Base-by-base conservation (phyloP, 306 rosid species). In the Carpinus fangiana region DNA sequence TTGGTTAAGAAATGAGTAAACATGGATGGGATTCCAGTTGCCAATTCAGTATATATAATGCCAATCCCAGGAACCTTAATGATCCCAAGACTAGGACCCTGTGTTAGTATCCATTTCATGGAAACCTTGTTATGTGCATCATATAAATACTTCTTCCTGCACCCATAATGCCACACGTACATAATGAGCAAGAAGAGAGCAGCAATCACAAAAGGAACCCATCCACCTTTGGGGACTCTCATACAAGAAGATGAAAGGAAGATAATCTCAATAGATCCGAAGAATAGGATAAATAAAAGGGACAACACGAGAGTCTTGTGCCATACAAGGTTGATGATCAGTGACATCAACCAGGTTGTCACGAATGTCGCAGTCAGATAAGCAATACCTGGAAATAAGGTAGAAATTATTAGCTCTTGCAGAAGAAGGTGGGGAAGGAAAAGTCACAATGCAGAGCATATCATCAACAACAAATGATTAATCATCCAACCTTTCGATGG, bases 21-120 rank as follows among this genome's bases (percentile, higher is more conserved):
- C 82, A 91, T 87, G 53, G 92, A 88, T 53, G 99, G 99, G 80
- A 96, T 78, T 69, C 93, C 97, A 46, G 92, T 76, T 72, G 97
- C 89, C 80, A 96, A 80, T 83, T 90, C 99, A 8, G 96, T 93
- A 85, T 96, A 96, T 87, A 96, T 86, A 51, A 96, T 97, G 55
- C 98, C 97, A 68, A 91, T 89, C 72, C 99, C 96, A 20, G 99
- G 98, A 70, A 96, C 97, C 86, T 97, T 89, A 52, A 96, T 90
- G 76, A 96, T 86, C 82, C 98, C 98, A 84, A 93, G 97, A 87
- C 90, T 84, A 36, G 99, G 97, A 76, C 98, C 99, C 74, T 90
- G 82, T 43, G 91, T 82, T 68, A 96, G 88, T 84, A 96, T 70
- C 90, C 83, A 88, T 87, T 67, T 90, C 92, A 89, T 89, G 60